Conservation (phyloP, 23 red algal species). For the Chondrus crispus region DNA sequence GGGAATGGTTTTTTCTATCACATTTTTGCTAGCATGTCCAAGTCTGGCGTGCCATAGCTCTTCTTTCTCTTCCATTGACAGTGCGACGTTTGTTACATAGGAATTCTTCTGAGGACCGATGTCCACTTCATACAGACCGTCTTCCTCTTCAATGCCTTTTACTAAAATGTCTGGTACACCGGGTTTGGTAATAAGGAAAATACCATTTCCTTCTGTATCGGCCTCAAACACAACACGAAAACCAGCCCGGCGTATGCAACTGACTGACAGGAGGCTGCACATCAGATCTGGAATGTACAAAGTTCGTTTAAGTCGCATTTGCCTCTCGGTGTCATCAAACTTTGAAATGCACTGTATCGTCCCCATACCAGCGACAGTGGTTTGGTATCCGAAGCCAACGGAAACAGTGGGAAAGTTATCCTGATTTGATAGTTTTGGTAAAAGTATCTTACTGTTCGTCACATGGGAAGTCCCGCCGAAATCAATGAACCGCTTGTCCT, state of each 20-base stretch:
- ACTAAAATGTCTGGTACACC: background rate
- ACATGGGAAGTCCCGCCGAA: slow-evolving; percentile 3
- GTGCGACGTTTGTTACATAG: too few species aligned
- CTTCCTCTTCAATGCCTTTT: background rate
- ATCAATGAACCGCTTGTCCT: background rate
- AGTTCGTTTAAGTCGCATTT: background rate
- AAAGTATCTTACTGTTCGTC: background rate
- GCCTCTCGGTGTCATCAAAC: background rate
- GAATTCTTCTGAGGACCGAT: background rate
- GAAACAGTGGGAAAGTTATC: background rate
- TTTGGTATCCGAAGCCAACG: background rate
- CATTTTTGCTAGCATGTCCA: background rate
- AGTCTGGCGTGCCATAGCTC: background rate
- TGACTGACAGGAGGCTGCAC: slow-evolving; percentile 3
- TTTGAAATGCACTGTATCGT: background rate
- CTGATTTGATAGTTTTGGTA: background rate
- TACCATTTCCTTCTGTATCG: background rate
- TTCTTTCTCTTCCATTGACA: background rate
- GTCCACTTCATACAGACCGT: background rate
- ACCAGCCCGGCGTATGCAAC: background rate
- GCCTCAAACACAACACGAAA: background rate
- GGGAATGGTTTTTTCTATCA: background rate
- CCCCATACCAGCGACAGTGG: background rate
- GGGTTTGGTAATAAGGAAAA: background rate
- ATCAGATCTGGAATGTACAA: background rate